Evolutionary conservation across 2,329 filamentous ascomycete species (phyloP).

Genomic region (Pyricularia sp.): DNA sequence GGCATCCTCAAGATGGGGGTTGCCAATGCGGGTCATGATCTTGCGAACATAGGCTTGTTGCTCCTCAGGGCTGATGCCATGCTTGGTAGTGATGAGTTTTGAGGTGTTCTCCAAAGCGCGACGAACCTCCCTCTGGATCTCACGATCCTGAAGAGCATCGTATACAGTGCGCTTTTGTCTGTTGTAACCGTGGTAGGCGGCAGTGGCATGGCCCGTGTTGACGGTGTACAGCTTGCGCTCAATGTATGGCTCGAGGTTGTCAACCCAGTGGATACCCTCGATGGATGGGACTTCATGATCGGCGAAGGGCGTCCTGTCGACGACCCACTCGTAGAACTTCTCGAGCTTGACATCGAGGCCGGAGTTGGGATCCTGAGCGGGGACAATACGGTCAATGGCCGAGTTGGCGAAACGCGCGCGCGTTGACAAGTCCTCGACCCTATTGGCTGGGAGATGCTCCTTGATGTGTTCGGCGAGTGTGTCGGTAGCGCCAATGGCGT

Average conservation of each 20-base stretch:
- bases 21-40: constrained; percentile 88
- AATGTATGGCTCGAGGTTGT: constrained; percentile 9
- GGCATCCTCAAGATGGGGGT: constrained; percentile 84
- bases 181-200: constrained; percentile 90
- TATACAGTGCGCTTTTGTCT: constrained; percentile 80
- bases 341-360: constrained; percentile 91
- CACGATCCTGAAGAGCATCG: constrained; percentile 73
- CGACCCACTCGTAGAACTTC: constrained; percentile 99
- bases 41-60: constrained; percentile 84
- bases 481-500: constrained; percentile 90
- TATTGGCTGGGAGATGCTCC: constrained; percentile 60
- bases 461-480: constrained; percentile 77
- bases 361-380: constrained; percentile 70
- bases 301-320: constrained; percentile 52
- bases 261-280: constrained; percentile 40
- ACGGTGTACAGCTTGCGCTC: constrained; percentile 93
- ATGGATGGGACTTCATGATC: constrained; percentile 26
- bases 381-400: constrained; percentile 96
- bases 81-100: constrained; percentile 76
- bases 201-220: constrained; percentile 95
- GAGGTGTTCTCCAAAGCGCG: constrained; percentile 80
- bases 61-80: constrained; percentile 63
- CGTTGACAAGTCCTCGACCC: constrained; percentile 56
- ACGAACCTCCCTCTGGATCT: constrained; percentile 72
- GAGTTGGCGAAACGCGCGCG: constrained; percentile 93